Percentiles rank a stretch among this genome's conserved stretches.
These are phyloP conservation scores for Kodamaea kakaduensis DNA, from an alignment of 805 yeast genomes.

Conservation along the genomic window DNA sequence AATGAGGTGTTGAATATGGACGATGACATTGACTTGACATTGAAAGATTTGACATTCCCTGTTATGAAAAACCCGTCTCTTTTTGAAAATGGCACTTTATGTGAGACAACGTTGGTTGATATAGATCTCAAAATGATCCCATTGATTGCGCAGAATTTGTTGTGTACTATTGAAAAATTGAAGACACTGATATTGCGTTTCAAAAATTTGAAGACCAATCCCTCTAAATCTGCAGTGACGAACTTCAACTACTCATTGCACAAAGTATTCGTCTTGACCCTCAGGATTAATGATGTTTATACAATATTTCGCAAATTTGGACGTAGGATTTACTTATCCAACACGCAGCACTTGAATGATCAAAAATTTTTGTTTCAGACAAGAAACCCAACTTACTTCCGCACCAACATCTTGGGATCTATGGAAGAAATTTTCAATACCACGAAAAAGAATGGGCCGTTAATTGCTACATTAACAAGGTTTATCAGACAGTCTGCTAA, in stretches of 20 bases:
- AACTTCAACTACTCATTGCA: constrained; percentile 43
- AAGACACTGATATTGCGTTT: constrained; percentile 18
- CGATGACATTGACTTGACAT: constrained; percentile 24
- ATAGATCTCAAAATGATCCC: constrained; percentile 36
- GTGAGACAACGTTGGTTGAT: constrained; percentile 30
- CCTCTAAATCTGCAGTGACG: constrained; percentile 19
- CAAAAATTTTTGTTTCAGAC: constrained; percentile 31
- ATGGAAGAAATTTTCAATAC: constrained; percentile 39
- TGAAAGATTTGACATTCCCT: constrained; percentile 17
- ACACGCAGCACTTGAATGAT: constrained; percentile 41
- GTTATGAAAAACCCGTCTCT: constrained; percentile 16
- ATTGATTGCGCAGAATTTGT: constrained; percentile 23
- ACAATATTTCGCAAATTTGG: constrained; percentile 45
- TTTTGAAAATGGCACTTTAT: constrained; percentile 15
- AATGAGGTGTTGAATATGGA: constrained; percentile 17
- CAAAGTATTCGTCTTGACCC: constrained; percentile 41
- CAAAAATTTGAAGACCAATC: constrained; percentile 17
- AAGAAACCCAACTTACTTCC: constrained; percentile 29
- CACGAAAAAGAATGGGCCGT: constrained; percentile 46
- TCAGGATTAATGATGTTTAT: constrained; percentile 49
- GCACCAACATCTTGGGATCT: constrained; percentile 19
- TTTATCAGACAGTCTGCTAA: constrained; percentile 40
- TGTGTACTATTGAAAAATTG: constrained; percentile 23
- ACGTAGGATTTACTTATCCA: constrained; percentile 43
- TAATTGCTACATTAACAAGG: constrained; percentile 46